Percentiles rank a stretch among this genome's conserved stretches.
Conservation (phyloP, 164 flowering plant genomes). For the Kalanchoe fedtschenkoi region DNA sequence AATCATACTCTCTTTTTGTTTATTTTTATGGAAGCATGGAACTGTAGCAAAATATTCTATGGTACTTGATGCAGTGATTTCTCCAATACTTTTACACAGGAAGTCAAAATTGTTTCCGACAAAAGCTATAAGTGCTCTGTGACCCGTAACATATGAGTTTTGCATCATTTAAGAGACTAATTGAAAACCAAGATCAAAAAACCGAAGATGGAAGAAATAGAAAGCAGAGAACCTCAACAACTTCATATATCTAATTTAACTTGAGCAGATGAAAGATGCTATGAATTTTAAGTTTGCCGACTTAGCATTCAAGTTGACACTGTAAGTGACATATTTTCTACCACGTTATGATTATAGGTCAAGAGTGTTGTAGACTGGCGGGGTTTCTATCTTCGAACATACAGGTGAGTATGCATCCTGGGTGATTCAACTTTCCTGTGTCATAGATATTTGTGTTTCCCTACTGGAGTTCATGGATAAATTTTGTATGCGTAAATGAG, state of each 20-base stretch:
- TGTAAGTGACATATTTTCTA: not conserved
- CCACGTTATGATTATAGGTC: conserved; percentile 33
- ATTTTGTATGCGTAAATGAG: not conserved
- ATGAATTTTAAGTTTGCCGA: not conserved
- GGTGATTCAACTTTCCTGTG: not conserved
- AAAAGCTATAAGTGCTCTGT: too few relatives aligned
- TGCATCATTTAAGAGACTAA: not conserved
- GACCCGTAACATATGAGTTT: not conserved
- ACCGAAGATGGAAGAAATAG: too few relatives aligned
- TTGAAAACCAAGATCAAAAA: not conserved
- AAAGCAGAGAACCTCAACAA: too few relatives aligned
- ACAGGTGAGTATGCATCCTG: conserved; percentile 40
- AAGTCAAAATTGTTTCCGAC: too few relatives aligned
- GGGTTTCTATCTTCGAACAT: conserved; percentile 70
- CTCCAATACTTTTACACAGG: too few relatives aligned
- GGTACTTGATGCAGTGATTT: too few relatives aligned
- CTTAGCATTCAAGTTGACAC: not conserved
- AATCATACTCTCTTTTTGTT: not conserved
- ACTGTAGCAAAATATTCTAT: not conserved
- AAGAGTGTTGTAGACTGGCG: conserved; percentile 88
- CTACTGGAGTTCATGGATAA: not conserved
- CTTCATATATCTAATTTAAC: not conserved
- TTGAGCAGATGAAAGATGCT: not conserved
- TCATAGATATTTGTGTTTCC: not conserved
- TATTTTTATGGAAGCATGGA: not conserved